These are phyloP conservation scores for Saccharomycopsis babjevae DNA, from an alignment of 805 yeast genomes.

Conservation along the genomic window DNA sequence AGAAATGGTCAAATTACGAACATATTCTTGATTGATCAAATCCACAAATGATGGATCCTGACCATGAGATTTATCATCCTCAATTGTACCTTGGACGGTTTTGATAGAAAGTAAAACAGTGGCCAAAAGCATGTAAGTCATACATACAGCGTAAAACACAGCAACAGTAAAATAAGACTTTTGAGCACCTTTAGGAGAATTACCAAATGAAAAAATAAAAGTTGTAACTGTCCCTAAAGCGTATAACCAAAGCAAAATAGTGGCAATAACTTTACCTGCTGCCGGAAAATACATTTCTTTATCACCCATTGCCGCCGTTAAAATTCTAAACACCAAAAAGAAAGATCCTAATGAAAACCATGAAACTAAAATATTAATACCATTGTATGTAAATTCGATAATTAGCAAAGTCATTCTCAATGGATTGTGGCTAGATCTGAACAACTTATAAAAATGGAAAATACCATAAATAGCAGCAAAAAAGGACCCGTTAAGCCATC, in stretches of 20 bases:
- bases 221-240: constrained; percentile 72
- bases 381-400: constrained; percentile 71
- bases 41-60: constrained; percentile 19
- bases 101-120: constrained; percentile 73
- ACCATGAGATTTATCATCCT: constrained; percentile 30
- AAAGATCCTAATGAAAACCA: constrained; percentile 93
- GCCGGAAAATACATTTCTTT: constrained; percentile 38
- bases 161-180: constrained; percentile 67
- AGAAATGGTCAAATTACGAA: constrained; percentile 79
- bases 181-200: constrained; percentile 85
- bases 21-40: constrained; percentile 57
- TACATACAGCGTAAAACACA: constrained; percentile 71
- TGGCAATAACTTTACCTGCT: constrained; percentile 70
- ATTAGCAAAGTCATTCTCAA: constrained; percentile 60
- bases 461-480: constrained; percentile 88
- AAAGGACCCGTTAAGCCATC: constrained; percentile 96
- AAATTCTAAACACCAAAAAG: constrained; percentile 79
- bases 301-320: constrained; percentile 65
- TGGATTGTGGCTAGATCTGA: constrained; percentile 67
- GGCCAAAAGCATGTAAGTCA: constrained; percentile 85
- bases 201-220: constrained; percentile 86
- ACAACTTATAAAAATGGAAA: constrained; percentile 64
- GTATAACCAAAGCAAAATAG: constrained; percentile 77
- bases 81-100: constrained; percentile 36
- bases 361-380: constrained; percentile 64